These are phyloP conservation scores for Tephrocybe sp. DNA, from an alignment of 768 basidiomycete genomes.

Conservation along the genomic window DNA sequence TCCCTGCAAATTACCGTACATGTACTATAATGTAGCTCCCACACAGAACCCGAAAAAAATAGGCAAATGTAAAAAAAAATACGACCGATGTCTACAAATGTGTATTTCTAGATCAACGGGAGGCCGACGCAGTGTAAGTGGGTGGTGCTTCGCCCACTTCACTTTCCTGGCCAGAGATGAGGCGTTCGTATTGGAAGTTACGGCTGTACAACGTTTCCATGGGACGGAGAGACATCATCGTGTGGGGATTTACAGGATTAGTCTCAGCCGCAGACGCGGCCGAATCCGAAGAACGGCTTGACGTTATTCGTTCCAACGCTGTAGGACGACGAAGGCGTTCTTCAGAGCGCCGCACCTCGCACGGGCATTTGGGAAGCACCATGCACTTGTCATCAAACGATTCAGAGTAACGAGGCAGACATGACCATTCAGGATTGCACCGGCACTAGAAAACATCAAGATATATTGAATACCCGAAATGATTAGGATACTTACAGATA, in stretches of 20 bases:
- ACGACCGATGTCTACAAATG: not conserved
- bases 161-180: conserved; percentile 81
- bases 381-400: conserved; percentile 36
- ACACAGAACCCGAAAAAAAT: too few relatives aligned
- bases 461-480: not conserved
- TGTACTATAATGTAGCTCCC: too few relatives aligned
- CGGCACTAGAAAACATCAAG: conserved; percentile 54
- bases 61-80: not conserved
- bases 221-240: conserved; percentile 29
- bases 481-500: conserved; percentile 79
- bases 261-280: conserved; percentile 35
- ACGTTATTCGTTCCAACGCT: conserved; percentile 30
- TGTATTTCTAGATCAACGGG: not conserved
- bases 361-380: conserved; percentile 46
- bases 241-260: conserved; percentile 29
- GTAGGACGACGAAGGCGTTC: conserved; percentile 10
- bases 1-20: too few relatives aligned
- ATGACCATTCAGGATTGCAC: conserved; percentile 78
- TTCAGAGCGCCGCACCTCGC: conserved; percentile 27
- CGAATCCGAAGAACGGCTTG: conserved; percentile 36
- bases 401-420: conserved; percentile 74
- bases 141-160: conserved; percentile 86
- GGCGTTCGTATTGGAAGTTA: conserved; percentile 66
- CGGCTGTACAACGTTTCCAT: conserved; percentile 40
- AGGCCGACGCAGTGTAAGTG: conserved; percentile 46